Evolutionary conservation across 805 yeast species (phyloP).

Genomic region (Metschnikowia cerradonensis): DNA sequence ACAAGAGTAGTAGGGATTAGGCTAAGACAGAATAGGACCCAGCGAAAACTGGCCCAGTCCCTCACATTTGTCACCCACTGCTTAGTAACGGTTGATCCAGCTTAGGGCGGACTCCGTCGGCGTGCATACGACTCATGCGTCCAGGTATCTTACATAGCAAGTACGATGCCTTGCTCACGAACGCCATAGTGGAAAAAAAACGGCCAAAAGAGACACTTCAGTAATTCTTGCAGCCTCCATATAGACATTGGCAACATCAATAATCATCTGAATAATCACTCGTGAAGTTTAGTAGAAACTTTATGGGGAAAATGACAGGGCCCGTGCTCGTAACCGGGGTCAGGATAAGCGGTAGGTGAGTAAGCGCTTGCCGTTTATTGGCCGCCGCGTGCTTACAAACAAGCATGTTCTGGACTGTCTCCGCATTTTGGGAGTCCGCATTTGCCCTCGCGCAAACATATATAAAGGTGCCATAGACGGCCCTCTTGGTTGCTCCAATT

Average conservation of each 20-base stretch:
- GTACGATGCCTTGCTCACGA: neutral
- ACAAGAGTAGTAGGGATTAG: too few species aligned
- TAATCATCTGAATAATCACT: too few species aligned
- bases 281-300: too few species aligned
- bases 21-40: too few species aligned
- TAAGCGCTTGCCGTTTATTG: slow-evolving; percentile 4
- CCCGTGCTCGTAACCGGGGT: neutral
- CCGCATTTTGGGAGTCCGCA: neutral
- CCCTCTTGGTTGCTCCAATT: neutral
- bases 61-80: neutral
- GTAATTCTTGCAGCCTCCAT: too few species aligned
- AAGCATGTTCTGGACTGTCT: slow-evolving; percentile 9
- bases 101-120: neutral
- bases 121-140: slow-evolving; percentile 1
- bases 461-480: neutral
- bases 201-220: too few species aligned
- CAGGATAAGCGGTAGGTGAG: slow-evolving; percentile 1
- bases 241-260: too few species aligned
- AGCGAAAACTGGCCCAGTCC: neutral
- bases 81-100: neutral
- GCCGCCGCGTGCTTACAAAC: slow-evolving; percentile 9
- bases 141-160: slow-evolving; percentile 2
- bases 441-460: neutral
- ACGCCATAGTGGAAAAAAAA: neutral
- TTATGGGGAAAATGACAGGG: neutral